Conservation (phyloP, 2,329 filamentous ascomycete genomes). For the Colletotrichum aenigma region DNA sequence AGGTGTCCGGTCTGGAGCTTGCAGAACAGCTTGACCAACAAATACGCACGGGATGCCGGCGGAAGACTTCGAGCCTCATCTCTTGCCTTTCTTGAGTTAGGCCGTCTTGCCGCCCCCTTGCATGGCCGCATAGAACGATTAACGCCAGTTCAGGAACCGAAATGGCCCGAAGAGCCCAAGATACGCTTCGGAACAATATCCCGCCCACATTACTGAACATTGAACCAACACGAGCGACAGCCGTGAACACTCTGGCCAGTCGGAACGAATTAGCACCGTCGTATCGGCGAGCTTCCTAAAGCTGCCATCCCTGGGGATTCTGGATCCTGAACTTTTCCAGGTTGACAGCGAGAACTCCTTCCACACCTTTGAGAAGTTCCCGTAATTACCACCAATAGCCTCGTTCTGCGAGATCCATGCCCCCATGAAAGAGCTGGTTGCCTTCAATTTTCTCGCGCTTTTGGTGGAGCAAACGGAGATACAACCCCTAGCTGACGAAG, state of each 20-base stretch:
- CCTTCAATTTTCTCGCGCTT: background rate
- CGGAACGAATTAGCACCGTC: background rate
- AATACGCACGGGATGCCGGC: background rate
- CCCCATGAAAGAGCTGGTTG: background rate
- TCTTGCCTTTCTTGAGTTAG: background rate
- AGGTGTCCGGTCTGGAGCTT: background rate
- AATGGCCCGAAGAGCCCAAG: background rate
- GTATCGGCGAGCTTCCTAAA: background rate
- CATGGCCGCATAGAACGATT: background rate
- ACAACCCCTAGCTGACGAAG: background rate
- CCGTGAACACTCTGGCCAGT: background rate
- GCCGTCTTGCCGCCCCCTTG: background rate
- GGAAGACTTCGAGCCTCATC: background rate
- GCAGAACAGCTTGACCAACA: background rate
- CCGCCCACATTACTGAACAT: background rate
- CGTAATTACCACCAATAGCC: background rate
- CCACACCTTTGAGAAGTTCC: background rate
- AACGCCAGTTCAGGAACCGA: background rate
- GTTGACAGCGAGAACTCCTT: background rate
- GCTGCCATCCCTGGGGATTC: background rate
- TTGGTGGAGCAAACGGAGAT: background rate
- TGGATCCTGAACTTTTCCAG: background rate
- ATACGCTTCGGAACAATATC: background rate
- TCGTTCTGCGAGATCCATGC: background rate
- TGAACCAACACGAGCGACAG: background rate